These are phyloP conservation scores for Candida peoriensis DNA, from an alignment of 805 yeast species.

Conservation along the genomic window DNA sequence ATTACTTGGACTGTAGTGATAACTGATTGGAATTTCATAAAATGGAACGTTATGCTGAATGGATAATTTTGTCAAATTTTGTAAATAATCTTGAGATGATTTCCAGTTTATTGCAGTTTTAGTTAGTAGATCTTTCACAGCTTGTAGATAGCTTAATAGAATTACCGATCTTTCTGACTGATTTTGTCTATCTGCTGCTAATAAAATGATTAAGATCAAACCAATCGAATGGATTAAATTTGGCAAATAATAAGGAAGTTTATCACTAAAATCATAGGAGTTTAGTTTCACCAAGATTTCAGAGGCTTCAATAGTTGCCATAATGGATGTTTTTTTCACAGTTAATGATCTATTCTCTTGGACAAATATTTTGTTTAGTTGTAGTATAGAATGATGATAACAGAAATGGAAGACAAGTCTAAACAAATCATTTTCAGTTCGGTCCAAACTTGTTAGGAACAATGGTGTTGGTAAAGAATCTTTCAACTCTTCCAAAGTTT, in stretches of 20 bases:
- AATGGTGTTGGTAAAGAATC: constrained; percentile 19
- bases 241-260: constrained; percentile 15
- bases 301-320: constrained; percentile 16
- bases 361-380: constrained; percentile 20
- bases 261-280: constrained; percentile 2
- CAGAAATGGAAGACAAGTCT: constrained; percentile 22
- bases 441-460: constrained; percentile 2
- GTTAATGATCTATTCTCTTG: constrained; percentile 5
- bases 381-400: constrained; percentile 19
- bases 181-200: neutral
- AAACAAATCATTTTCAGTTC: constrained; percentile 5
- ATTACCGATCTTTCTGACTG: no score
- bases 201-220: constrained; percentile 8
- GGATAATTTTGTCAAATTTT: neutral
- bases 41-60: neutral
- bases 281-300: constrained; percentile 2
- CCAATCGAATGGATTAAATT: constrained; percentile 8
- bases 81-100: neutral
- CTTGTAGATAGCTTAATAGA: neutral
- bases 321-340: constrained; percentile 16
- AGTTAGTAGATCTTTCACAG: neutral
- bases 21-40: neutral
- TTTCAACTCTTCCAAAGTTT: constrained; percentile 20
- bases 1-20: no score
- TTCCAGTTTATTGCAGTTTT: neutral